phyloP scores from a whole-genome alignment of 148 eudicot species.

The Persicaria tinctoria region DNA sequence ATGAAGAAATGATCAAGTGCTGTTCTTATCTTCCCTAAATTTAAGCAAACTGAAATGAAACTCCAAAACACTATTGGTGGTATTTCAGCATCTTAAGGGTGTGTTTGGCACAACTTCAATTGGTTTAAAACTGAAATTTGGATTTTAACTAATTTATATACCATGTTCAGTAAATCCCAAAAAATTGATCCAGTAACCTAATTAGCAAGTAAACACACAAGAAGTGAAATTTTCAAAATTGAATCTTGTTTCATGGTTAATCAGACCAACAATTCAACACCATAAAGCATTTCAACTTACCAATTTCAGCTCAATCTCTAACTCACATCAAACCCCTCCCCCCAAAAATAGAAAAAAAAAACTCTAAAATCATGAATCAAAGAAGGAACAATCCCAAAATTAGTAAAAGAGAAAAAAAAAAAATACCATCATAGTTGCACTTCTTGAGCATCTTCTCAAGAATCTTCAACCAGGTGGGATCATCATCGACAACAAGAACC shows the following conservation, averaged over 20 bases:
- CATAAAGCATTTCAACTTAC: not conserved
- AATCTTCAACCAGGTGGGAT: slow-evolving; percentile 11
- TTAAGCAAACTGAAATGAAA: not conserved
- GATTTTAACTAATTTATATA: too few relatives aligned
- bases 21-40: not conserved
- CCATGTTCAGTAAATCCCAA: too few relatives aligned
- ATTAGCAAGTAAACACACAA: not conserved
- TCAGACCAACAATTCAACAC: not conserved
- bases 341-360: not conserved
- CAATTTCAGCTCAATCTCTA: not conserved
- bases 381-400: not conserved
- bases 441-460: slow-evolving; percentile 17
- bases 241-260: not conserved
- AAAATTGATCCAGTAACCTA: not conserved
- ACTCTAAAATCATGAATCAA: not conserved
- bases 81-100: not conserved
- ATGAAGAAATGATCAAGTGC: not conserved
- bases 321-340: not conserved
- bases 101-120: too few relatives aligned
- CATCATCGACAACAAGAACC: slow-evolving; percentile 10
- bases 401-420: not conserved
- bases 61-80: not conserved
- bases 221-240: not conserved
- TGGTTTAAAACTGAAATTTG: too few relatives aligned
- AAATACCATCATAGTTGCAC: slow-evolving; percentile 10